phyloP scores from a whole-genome alignment of 1,284 basidiomycete genomes.

The Bondarzewia mesenterica region DNA sequence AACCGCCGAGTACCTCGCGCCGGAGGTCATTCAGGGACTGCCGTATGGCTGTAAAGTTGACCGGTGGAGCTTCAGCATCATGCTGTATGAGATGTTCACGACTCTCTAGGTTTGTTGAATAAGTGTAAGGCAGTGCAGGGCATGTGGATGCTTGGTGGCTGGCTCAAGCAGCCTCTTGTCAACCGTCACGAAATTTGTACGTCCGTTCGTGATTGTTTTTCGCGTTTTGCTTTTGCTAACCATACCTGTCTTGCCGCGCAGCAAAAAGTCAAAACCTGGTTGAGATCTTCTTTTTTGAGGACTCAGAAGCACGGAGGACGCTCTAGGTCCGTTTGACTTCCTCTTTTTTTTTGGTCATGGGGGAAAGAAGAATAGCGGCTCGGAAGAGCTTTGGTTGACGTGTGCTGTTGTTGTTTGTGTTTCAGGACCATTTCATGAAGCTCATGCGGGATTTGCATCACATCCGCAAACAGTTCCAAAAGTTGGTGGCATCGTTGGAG shows the following conservation, averaged over 20 bases:
- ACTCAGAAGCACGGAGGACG: conserved; percentile 62
- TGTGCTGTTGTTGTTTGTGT: too few species aligned
- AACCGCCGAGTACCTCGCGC: conserved; percentile 91
- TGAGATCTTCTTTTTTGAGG: conserved; percentile 79
- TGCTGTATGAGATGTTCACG: conserved; percentile 94
- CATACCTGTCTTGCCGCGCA: conserved; percentile 19
- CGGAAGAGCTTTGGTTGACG: too few species aligned
- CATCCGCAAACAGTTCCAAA: too few species aligned
- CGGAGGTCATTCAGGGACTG: conserved; percentile 87
- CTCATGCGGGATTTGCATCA: too few species aligned
- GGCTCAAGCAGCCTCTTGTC: conserved; percentile 95
- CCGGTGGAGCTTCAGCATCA: conserved; percentile 98
- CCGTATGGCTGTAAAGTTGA: conserved; percentile 94
- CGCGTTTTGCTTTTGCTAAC: conserved; percentile 6
- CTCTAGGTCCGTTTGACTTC: too few species aligned
- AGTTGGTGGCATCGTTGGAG: too few species aligned
- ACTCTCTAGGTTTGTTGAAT: conserved; percentile 88
- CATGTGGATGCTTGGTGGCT: conserved; percentile 81
- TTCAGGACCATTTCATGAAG: too few species aligned
- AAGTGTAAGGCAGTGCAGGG: conserved; percentile 97
- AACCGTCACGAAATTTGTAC: conserved; percentile 89
- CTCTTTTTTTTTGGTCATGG: too few species aligned
- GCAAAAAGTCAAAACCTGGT: conserved; percentile 84
- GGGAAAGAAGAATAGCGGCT: too few species aligned
- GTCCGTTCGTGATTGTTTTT: conserved; percentile 23